Base-by-base conservation (phyloP, 2,329 filamentous ascomycete genomes). In the Cladosporium sp. region DNA sequence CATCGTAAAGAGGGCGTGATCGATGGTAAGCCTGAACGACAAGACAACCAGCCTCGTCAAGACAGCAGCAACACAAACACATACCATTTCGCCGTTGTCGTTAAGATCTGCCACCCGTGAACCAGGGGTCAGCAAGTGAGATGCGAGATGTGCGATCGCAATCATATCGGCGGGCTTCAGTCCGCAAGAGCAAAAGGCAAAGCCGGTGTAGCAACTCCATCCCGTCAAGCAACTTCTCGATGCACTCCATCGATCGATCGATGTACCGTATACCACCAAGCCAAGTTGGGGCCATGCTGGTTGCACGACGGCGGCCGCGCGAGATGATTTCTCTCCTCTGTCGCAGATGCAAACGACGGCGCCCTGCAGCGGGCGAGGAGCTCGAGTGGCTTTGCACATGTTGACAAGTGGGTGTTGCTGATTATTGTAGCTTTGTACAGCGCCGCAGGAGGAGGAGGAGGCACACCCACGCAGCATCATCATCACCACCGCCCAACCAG, bases 291-390 rank as follows among this genome's bases (percentile, higher is more conserved):
- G 58, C 49, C 60, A 46, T 5, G 48, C 48, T 23, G 60, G 32
- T 13, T 46, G 32, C 56, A 61, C 46, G 39, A 46, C 39, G 58
- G 21, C 46, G 46, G 46, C n/a, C 5, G 43, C 26, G 58, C 26
- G 58, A 61, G 58, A 61, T 61, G n/a, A n/a, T n/a, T n/a, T n/a
- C n/a, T n/a, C n/a, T 51, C 53, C 58, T 32, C 58, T 61, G 58
- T 61, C 58, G 58, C 58, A 61, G 58, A 61, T 61, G 58, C 46
- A 36, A 39, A 61, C 58, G 46, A 51, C 58, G 58, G 58, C 58
- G 46, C 58, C 58, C 58, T 61, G 58, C 58, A 51, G 58, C 58
- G 32, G 48, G 48, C 48, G 28, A 28, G 14, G 16, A 18, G 18
- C 26, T 23, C 8, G 18, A 46, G 39, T 21, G n/a, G 39, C 39